These are phyloP conservation scores for Mrakia hoshinonis DNA, from an alignment of 768 basidiomycete genomes.

Conservation along the genomic window DNA sequence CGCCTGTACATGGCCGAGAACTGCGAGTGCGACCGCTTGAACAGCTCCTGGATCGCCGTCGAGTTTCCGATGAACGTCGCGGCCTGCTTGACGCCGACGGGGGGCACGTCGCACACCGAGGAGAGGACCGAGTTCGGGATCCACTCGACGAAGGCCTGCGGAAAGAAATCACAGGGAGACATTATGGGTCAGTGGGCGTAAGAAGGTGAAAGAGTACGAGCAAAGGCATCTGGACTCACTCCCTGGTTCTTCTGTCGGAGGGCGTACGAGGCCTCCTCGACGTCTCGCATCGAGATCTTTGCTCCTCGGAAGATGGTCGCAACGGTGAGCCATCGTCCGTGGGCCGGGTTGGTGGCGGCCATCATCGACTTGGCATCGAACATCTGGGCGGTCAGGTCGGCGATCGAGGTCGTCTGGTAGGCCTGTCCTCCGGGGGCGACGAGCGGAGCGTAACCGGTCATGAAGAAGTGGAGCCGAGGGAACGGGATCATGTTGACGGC, in stretches of 20 bases:
- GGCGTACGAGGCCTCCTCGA: conserved; percentile 63
- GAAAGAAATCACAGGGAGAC: neutral
- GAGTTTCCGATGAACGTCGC: conserved; percentile 91
- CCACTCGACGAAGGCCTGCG: conserved; percentile 26
- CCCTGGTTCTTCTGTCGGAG: conserved; percentile 51
- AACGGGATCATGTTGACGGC: conserved; percentile 60
- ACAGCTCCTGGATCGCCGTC: conserved; percentile 91
- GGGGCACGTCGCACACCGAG: conserved; percentile 53
- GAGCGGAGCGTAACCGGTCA: conserved; percentile 89
- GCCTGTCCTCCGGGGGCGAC: conserved; percentile 55
- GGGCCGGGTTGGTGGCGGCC: conserved; percentile 52
- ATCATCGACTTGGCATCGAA: conserved; percentile 99
- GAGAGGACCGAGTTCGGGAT: conserved; percentile 28
- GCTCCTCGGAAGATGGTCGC: conserved; percentile 93
- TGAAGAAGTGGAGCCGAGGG: conserved; percentile 94
- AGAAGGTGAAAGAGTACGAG: too few species aligned
- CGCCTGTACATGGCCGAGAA: conserved; percentile 68
- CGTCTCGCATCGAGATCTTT: conserved; percentile 68
- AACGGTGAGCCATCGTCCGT: conserved; percentile 73
- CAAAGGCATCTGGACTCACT: neutral
- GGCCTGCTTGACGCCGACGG: conserved; percentile 80
- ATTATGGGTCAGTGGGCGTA: too few species aligned
- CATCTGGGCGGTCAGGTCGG: conserved; percentile 97
- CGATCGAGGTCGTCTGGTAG: conserved; percentile 92
- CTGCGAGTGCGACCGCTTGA: conserved; percentile 96